phyloP scores from a whole-genome alignment of 371 early-diverging fungal species.

The Haplosporangium sp. region DNA sequence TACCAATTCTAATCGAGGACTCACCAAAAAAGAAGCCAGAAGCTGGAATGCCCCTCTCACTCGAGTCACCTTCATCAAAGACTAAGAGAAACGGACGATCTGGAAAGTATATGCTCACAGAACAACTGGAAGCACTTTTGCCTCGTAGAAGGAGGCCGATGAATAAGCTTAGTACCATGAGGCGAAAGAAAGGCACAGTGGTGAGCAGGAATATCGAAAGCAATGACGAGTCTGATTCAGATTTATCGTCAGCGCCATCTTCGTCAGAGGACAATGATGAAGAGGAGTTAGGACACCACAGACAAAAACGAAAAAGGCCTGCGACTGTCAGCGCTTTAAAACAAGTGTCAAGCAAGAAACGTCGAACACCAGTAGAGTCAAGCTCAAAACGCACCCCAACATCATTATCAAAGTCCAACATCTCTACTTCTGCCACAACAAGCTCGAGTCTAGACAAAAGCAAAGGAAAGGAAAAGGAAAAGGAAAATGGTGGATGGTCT shows the following conservation, averaged over 20 bases:
- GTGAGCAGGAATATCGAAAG: neutral
- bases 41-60: slow-evolving; percentile 35
- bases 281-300: slow-evolving; percentile 9
- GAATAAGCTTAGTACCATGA: neutral
- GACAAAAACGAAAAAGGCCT: neutral
- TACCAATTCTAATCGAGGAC: slow-evolving; percentile 16
- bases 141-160: slow-evolving; percentile 14
- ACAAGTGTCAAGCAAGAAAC: slow-evolving; percentile 4
- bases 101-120: slow-evolving; percentile 19
- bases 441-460: neutral
- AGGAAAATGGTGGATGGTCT: slow-evolving; percentile 31
- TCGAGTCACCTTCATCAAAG: slow-evolving; percentile 4
- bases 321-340: neutral
- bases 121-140: slow-evolving; percentile 30
- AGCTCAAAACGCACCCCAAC: neutral
- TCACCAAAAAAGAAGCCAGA: slow-evolving; percentile 40
- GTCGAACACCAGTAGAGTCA: neutral
- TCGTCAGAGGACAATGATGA: slow-evolving; percentile 11
- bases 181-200: neutral
- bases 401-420: neutral
- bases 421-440: neutral
- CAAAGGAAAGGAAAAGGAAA: slow-evolving; percentile 8
- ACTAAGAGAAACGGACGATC: neutral
- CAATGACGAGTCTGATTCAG: neutral
- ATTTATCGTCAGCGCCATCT: neutral